A percentile compares a stretch with the other conserved stretches of the same genome.
Conservation (phyloP, 805 yeast species). For the Pichia cephalocereana region DNA sequence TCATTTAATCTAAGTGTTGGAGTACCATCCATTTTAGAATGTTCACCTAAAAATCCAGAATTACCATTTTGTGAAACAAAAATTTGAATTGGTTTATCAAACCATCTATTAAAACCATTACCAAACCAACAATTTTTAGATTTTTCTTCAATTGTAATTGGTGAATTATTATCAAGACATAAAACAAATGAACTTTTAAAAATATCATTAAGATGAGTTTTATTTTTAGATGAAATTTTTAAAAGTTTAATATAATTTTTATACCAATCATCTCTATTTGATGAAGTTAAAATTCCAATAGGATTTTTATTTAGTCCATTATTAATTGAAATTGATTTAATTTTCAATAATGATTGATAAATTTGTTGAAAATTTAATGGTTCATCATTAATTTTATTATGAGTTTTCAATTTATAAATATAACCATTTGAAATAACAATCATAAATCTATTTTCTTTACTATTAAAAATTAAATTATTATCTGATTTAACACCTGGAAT, state of each 20-base stretch:
- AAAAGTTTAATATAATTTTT: conserved; percentile 47
- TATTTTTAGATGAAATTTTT: conserved; percentile 48
- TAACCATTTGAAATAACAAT: conserved; percentile 67
- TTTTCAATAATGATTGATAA: conserved; percentile 48
- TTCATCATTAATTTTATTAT: conserved; percentile 31
- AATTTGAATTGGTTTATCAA: conserved; percentile 85
- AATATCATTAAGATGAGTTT: conserved; percentile 53
- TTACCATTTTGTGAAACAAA: conserved; percentile 73
- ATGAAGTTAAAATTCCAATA: conserved; percentile 71
- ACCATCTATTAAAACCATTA: conserved; percentile 87
- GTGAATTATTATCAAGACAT: conserved; percentile 65
- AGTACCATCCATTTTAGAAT: conserved; percentile 96
- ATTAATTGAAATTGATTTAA: conserved; percentile 31
- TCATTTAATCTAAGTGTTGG: conserved; percentile 87
- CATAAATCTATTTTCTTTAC: conserved; percentile 52
- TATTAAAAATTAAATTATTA: conserved; percentile 38
- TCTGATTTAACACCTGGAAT: conserved; percentile 65
- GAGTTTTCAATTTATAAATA: conserved; percentile 69
- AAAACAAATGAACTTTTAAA: conserved; percentile 73
- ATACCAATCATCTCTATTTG: conserved; percentile 80
- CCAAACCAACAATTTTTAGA: conserved; percentile 91
- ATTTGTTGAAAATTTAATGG: conserved; percentile 39
- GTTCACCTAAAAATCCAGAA: conserved; percentile 94
- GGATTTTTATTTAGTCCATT: conserved; percentile 38
- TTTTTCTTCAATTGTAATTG: conserved; percentile 74